A percentile compares a stretch with the other conserved stretches of the same genome.
Evolutionary conservation across 2,329 filamentous ascomycete species (phyloP).

Genomic region (Cadophora luteo-olivacea): DNA sequence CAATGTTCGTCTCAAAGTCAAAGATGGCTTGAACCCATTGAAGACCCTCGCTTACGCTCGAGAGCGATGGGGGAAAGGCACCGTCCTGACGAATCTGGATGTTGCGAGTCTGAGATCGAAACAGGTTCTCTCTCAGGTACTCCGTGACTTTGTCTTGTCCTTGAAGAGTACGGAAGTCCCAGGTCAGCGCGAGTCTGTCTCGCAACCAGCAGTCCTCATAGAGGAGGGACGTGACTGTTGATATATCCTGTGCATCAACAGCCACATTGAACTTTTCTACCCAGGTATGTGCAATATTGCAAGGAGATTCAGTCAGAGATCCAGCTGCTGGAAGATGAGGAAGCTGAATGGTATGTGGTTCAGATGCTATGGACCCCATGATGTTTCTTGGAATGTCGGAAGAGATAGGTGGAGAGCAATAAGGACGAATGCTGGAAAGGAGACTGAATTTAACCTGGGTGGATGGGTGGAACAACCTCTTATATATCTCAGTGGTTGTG

Average conservation of each 20-base stretch:
- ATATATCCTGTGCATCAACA: neutral
- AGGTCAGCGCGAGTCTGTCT: conserved; percentile 49
- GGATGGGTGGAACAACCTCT: neutral
- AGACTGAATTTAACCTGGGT: no score
- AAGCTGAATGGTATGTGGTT: neutral
- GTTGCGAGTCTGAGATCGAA: neutral
- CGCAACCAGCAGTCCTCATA: conserved; percentile 42
- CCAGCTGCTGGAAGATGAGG: neutral
- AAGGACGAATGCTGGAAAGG: neutral
- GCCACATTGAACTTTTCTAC: neutral
- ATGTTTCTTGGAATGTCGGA: neutral
- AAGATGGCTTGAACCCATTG: no score
- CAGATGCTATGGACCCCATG: neutral
- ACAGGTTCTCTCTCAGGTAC: neutral
- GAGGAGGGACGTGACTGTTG: neutral
- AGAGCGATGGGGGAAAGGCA: conserved; percentile 39
- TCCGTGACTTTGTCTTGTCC: conserved; percentile 33
- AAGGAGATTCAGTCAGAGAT: neutral
- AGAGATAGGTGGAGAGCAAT: neutral
- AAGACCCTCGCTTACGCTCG: conserved; percentile 27
- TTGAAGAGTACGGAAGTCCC: conserved; percentile 49
- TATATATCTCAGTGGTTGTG: neutral
- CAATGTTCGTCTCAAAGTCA: no score
- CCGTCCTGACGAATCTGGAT: conserved; percentile 1
- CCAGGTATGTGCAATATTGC: neutral